These are phyloP conservation scores for Aspergillus egyptiacus DNA, from an alignment of 495 filamentous ascomycete species.

Conservation along the genomic window DNA sequence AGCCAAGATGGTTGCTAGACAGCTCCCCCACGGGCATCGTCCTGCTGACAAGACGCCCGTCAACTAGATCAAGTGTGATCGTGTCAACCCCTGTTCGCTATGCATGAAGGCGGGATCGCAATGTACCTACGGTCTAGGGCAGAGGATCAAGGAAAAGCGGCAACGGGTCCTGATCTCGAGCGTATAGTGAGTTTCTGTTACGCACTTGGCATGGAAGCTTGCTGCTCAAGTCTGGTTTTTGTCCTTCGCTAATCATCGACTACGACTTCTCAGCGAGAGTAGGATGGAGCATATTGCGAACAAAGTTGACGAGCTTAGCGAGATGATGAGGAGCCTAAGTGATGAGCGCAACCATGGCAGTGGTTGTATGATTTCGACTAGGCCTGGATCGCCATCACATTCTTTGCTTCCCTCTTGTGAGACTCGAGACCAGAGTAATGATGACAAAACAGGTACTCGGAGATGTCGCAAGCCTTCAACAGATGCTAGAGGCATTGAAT, in stretches of 20 bases:
- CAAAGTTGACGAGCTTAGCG: constrained; percentile 12
- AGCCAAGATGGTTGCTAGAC: too few species aligned
- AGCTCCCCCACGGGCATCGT: too few species aligned
- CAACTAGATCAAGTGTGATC: constrained; percentile 12
- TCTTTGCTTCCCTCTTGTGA: neutral
- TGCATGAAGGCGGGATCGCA: constrained; percentile 6
- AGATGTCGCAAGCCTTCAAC: neutral
- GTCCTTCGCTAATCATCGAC: too few species aligned
- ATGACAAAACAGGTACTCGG: neutral
- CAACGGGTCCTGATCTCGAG: constrained; percentile 12
- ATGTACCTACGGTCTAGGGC: constrained; percentile 3
- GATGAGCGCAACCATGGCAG: constrained; percentile 1
- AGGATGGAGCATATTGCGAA: constrained; percentile 7
- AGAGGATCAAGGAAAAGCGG: constrained; percentile 7
- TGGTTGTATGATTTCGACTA: neutral
- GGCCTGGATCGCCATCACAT: neutral
- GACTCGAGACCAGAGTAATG: neutral
- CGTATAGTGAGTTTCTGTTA: constrained; percentile 9
- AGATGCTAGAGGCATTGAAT: constrained; percentile 6
- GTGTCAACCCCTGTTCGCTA: constrained; percentile 10
- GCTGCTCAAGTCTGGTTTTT: too few species aligned
- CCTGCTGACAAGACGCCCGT: too few species aligned
- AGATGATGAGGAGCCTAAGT: constrained; percentile 7
- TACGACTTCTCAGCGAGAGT: too few species aligned
- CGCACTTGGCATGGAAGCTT: too few species aligned